Percentiles rank a stretch among this genome's conserved stretches.
These are phyloP conservation scores for Boletus rufocinnamomeus DNA, from an alignment of 768 basidiomycete genomes.

Conservation along the genomic window DNA sequence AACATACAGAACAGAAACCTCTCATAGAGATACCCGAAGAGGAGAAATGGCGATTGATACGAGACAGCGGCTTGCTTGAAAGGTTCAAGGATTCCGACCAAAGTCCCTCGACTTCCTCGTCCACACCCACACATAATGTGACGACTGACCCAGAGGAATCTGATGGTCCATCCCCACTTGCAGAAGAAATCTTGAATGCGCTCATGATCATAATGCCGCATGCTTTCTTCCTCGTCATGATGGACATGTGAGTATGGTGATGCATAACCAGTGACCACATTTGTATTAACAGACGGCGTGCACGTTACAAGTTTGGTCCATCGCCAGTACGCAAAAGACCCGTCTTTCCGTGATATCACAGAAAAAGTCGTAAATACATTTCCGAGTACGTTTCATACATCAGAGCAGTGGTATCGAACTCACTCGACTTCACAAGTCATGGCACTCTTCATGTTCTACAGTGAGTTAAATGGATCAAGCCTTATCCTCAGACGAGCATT, in stretches of 20 bases:
- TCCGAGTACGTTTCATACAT: slow-evolving; percentile 58
- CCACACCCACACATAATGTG: background rate
- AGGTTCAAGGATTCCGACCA: slow-evolving; percentile 28
- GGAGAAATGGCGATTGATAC: slow-evolving; percentile 78
- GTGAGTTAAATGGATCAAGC: slow-evolving; percentile 16
- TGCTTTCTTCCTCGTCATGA: slow-evolving; percentile 71
- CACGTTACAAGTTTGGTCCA: slow-evolving; percentile 60
- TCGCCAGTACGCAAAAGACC: slow-evolving; percentile 71
- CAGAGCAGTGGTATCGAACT: background rate
- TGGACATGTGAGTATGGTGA: slow-evolving; percentile 71
- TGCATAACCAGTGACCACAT: slow-evolving; percentile 3
- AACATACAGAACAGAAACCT: slow-evolving; percentile 17
- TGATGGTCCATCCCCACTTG: slow-evolving; percentile 45
- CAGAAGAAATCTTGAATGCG: slow-evolving; percentile 72
- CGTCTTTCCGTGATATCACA: slow-evolving; percentile 48
- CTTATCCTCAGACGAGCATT: background rate
- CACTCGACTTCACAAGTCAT: slow-evolving; percentile 51
- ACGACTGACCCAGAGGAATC: slow-evolving; percentile 19
- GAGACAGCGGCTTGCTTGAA: slow-evolving; percentile 61
- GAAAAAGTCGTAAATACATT: slow-evolving; percentile 63
- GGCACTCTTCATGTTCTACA: slow-evolving; percentile 57
- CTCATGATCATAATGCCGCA: slow-evolving; percentile 69
- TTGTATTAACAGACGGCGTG: slow-evolving; percentile 1
- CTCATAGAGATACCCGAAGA: slow-evolving; percentile 63
- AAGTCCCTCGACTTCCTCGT: slow-evolving; percentile 1